Evolutionary conservation across 768 basidiomycete genomes (phyloP), one percentile per base, ranked within the genome.

Genomic region (Myochromella boudieri): DNA sequence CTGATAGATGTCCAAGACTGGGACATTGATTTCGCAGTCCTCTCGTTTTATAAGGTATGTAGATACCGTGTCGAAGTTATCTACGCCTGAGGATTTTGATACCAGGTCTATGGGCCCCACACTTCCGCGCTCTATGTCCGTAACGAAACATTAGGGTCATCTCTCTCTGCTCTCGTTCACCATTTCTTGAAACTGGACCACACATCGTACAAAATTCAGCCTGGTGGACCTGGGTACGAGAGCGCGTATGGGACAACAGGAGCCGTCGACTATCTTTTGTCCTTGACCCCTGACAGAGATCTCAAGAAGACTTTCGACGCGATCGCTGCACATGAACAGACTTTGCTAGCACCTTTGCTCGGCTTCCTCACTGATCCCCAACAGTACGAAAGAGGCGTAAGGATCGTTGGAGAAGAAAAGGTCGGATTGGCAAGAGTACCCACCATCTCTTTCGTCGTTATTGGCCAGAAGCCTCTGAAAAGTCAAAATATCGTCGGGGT

Each of bases 221-320:
- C 82, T 0, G 87, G 87, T 8, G 86, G 87, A 0, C 81, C 84
- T 0, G 84, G 85, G 10, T 89, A 91, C 61, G 88, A 91, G 57
- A 68, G 80, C 14, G 78, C 81, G 15, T 84, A 84, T 57, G 78
- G 68, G 3, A 69, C 77, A 9, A 82, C 81, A 1, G 79, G 76
- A 6, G 77, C 87, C 12, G 61, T 82, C 8, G 72, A 75, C 0
- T 90, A 91, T 62, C 75, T 91, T 1, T 68, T 75, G 37, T 77
- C 81, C 3, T 74, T 90, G 37, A 76, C 82, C 0, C 71, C 78
- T 2, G 55, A 65, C 18, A 69, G 69, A 44, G 63, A 66, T 42
- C 68, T 89, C 25, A 61, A 65, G 20, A 76, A 72, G 20, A 69
- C 79, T 0, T 88, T 82, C 57, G 69, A 66, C 8, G 76, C 75